Evolutionary conservation across 176 grass and related monocot species (phyloP).

Genomic region (Dactylis glomerata): DNA sequence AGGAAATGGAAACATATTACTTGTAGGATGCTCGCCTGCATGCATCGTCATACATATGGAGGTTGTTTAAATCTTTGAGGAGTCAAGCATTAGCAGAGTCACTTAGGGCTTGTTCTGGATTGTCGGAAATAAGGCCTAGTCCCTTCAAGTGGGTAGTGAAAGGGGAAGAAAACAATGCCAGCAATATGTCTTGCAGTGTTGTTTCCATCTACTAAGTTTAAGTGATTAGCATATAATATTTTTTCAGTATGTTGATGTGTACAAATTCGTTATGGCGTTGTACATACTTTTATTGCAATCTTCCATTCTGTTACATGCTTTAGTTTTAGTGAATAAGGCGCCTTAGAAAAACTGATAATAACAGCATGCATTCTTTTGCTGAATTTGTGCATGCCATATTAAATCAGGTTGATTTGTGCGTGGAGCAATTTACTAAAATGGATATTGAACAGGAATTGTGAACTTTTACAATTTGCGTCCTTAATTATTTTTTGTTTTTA

Average conservation of each 20-base stretch:
- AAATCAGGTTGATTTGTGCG: not conserved
- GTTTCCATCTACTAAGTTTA: not conserved
- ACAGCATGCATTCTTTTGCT: not conserved
- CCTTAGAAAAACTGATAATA: not conserved
- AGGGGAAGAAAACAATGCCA: not conserved
- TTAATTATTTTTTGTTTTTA: not conserved
- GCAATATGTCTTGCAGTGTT: not conserved
- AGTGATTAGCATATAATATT: not conserved
- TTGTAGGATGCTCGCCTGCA: not conserved
- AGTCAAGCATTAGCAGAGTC: not conserved
- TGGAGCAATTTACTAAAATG: not conserved
- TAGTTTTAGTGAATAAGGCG: not conserved
- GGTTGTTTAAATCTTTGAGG: not conserved
- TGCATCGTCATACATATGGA: not conserved
- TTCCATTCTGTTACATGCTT: not conserved
- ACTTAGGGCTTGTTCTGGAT: not conserved
- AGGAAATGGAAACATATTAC: not conserved
- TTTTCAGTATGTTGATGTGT: not conserved
- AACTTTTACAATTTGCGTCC: not conserved
- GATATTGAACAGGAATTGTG: not conserved
- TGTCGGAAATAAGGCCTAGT: not conserved
- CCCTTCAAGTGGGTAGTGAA: not conserved
- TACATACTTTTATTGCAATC: not conserved
- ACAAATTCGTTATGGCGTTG: not conserved
- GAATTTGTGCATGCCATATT: not conserved